Conservation (phyloP, 2,329 filamentous ascomycete genomes). For the Botrytis fragariae region DNA sequence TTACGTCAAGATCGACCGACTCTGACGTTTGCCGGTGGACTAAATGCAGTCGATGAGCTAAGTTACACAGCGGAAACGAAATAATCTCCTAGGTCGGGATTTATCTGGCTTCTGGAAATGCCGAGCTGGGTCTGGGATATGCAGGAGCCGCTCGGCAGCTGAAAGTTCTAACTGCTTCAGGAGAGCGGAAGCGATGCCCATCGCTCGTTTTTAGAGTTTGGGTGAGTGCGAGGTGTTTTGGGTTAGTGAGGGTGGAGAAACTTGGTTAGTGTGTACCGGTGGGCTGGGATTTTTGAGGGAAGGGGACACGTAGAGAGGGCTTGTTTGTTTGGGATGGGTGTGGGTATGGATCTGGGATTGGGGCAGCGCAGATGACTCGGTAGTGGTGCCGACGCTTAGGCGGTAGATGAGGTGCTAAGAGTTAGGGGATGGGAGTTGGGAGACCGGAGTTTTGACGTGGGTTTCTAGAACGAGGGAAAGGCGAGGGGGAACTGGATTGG, state of each 20-base stretch:
- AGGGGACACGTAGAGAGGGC: neutral
- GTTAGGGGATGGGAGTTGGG: neutral
- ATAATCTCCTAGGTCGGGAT: neutral
- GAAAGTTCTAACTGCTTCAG: neutral
- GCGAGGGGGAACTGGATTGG: neutral
- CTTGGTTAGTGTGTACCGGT: neutral
- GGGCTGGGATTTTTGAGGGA: neutral
- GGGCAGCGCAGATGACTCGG: neutral
- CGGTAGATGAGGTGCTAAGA: neutral
- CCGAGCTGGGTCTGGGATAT: neutral
- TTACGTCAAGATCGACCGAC: constrained; percentile 8
- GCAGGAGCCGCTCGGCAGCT: constrained; percentile 15
- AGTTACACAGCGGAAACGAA: neutral
- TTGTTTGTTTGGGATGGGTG: neutral
- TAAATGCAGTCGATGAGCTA: neutral
- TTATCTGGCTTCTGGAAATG: neutral
- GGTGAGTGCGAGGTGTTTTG: neutral
- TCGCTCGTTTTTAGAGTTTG: neutral
- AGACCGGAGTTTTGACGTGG: neutral
- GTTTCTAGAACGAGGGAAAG: neutral
- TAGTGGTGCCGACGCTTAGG: neutral
- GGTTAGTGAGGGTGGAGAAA: neutral
- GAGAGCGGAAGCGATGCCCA: neutral
- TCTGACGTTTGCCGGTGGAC: neutral
- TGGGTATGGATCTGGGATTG: neutral